These are phyloP conservation scores for Blastomyces silverae DNA, from an alignment of 2,329 filamentous ascomycete species.

Conservation along the genomic window DNA sequence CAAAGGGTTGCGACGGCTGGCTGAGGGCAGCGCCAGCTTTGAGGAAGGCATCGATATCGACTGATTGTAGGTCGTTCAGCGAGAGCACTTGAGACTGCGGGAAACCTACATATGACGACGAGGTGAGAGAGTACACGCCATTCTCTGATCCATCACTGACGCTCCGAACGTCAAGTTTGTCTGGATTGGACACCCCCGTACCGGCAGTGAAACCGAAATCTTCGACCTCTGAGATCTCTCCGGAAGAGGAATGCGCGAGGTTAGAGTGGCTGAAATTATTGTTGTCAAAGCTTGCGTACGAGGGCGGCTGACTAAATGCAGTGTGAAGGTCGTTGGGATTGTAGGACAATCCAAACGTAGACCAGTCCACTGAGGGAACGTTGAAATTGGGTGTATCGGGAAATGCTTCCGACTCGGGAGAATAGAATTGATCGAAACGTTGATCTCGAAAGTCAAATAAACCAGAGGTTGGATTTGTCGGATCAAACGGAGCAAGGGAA, in stretches of 20 bases:
- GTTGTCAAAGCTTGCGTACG: slow-evolving; percentile 43
- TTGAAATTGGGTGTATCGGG: slow-evolving; percentile 35
- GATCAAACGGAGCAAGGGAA: slow-evolving; percentile 33
- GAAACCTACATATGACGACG: slow-evolving; percentile 39
- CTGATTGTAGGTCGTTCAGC: slow-evolving; percentile 36
- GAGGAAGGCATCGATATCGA: slow-evolving; percentile 42
- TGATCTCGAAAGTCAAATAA: slow-evolving; percentile 34
- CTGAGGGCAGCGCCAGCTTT: slow-evolving; percentile 22
- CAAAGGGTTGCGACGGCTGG: slow-evolving; percentile 7
- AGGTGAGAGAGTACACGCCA: slow-evolving; percentile 38
- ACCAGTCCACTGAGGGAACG: slow-evolving; percentile 45
- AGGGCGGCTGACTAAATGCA: slow-evolving; percentile 41
- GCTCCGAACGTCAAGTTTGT: slow-evolving; percentile 32
- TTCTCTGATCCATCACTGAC: slow-evolving; percentile 39
- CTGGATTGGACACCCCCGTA: slow-evolving; percentile 8
- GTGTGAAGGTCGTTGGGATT: slow-evolving; percentile 32
- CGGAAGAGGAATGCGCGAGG: slow-evolving; percentile 43
- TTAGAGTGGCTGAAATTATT: slow-evolving; percentile 36
- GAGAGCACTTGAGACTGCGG: slow-evolving; percentile 39
- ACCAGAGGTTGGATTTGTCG: slow-evolving; percentile 32
- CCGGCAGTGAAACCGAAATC: slow-evolving; percentile 35
- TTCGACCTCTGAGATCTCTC: slow-evolving; percentile 45
- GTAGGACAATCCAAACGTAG: slow-evolving; percentile 41
- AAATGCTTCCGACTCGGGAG: slow-evolving; percentile 39
- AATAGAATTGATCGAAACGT: slow-evolving; percentile 38